Percentiles rank a stretch among this genome's conserved stretches.
phyloP scores from a whole-genome alignment of 2,329 filamentous ascomycete genomes.

The Trichoderma atrobrunneum region DNA sequence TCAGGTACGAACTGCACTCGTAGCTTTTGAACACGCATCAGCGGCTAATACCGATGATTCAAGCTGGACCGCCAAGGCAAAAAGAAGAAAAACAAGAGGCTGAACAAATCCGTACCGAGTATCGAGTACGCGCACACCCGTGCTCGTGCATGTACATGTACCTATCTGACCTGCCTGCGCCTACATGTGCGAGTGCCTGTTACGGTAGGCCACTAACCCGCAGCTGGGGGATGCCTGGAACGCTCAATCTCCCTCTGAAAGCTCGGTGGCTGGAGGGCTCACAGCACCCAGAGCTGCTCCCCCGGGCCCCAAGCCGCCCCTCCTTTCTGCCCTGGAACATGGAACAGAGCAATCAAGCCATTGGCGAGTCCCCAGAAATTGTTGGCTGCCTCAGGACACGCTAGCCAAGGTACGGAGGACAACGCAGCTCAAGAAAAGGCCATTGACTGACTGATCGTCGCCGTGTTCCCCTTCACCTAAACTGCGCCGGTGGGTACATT shows the following conservation, averaged over 20 bases:
- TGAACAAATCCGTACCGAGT: background rate
- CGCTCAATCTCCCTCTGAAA: background rate
- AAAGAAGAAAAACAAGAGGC: background rate
- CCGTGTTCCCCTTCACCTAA: background rate
- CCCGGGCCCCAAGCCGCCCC: background rate
- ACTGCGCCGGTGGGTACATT: background rate
- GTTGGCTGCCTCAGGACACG: conserved; percentile 20
- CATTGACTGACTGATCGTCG: background rate
- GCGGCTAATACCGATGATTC: background rate
- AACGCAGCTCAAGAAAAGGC: background rate
- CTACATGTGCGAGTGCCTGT: background rate
- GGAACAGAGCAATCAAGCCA: conserved; percentile 6
- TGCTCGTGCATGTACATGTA: background rate
- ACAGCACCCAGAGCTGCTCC: background rate
- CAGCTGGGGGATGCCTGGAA: background rate
- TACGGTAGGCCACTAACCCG: background rate
- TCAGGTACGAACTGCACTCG: background rate
- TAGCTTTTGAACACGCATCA: background rate
- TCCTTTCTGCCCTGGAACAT: conserved; percentile 11
- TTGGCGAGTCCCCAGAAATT: conserved; percentile 18
- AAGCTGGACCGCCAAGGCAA: background rate
- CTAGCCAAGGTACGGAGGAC: conserved; percentile 12
- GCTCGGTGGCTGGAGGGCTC: background rate
- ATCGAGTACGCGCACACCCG: background rate
- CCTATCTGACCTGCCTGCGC: background rate